phyloP scores from a whole-genome alignment of 257 asterid species.

The Solanum commersonii region DNA sequence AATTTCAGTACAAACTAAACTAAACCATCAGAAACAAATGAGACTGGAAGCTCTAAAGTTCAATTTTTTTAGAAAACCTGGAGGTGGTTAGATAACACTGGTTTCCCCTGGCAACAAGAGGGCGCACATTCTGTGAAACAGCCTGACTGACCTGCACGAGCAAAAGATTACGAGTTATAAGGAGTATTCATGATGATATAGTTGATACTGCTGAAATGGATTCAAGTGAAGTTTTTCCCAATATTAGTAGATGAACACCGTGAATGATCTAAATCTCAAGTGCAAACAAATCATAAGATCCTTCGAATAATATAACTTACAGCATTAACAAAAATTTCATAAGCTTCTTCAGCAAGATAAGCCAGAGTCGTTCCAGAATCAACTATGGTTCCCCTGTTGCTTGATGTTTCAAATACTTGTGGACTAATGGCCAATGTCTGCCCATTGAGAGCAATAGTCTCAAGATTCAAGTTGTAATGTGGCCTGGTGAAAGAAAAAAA shows the following conservation, averaged over 20 bases:
- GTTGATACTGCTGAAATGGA: neutral
- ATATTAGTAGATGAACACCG: neutral
- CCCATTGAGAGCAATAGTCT: constrained; percentile 82
- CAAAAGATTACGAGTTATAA: neutral
- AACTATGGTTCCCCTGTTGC: constrained; percentile 73
- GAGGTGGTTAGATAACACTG: constrained; percentile 75
- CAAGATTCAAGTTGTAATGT: constrained; percentile 80
- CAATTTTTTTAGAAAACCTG: constrained; percentile 33
- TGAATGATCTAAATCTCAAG: neutral
- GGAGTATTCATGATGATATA: neutral
- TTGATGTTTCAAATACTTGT: constrained; percentile 64
- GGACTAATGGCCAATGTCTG: constrained; percentile 60
- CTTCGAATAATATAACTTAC: constrained; percentile 31
- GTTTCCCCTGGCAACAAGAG: constrained; percentile 52
- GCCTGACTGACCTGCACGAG: constrained; percentile 51
- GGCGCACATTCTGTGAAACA: constrained; percentile 54
- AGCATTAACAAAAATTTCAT: constrained; percentile 64
- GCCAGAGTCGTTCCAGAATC: constrained; percentile 98
- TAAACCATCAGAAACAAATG: neutral
- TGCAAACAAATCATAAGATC: neutral
- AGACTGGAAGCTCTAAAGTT: neutral
- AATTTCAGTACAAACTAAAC: neutral
- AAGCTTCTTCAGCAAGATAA: constrained; percentile 85
- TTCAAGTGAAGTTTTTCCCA: neutral
- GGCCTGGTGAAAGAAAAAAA: constrained; percentile 40